phyloP scores from a whole-genome alignment of 345 rosid species.

The Bretschneidera sinensis region DNA sequence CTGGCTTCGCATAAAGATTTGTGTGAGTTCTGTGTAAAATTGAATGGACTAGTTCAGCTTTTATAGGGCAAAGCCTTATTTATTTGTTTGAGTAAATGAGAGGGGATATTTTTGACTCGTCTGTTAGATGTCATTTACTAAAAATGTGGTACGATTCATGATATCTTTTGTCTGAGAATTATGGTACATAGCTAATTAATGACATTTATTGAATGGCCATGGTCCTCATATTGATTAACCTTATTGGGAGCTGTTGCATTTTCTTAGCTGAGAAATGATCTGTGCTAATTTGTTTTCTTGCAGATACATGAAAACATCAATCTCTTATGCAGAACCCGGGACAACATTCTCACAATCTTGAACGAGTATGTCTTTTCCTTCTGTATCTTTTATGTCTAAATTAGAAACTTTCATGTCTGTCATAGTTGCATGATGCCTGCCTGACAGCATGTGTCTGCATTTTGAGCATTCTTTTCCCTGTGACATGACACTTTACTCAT shows the following conservation, averaged over 20 bases:
- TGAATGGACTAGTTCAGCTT: no score
- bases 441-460: no score
- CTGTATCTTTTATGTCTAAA: slow-evolving; percentile 7
- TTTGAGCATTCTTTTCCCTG: neutral
- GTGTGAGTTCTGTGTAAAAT: neutral
- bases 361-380: slow-evolving; percentile 47
- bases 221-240: slow-evolving; percentile 4
- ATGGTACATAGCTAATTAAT: neutral
- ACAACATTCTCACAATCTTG: slow-evolving; percentile 61
- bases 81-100: neutral
- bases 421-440: neutral
- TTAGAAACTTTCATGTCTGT: neutral
- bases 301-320: slow-evolving; percentile 64
- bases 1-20: no score
- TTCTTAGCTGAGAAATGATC: neutral
- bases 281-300: slow-evolving; percentile 5
- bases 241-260: slow-evolving; percentile 4
- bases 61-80: neutral
- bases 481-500: neutral
- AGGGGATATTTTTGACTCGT: neutral
- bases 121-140: neutral
- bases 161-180: no score
- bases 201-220: neutral
- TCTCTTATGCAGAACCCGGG: slow-evolving; percentile 61
- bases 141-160: neutral